Conservation (phyloP, 805 yeast species). For the Yarrowia phangngaensis region DNA sequence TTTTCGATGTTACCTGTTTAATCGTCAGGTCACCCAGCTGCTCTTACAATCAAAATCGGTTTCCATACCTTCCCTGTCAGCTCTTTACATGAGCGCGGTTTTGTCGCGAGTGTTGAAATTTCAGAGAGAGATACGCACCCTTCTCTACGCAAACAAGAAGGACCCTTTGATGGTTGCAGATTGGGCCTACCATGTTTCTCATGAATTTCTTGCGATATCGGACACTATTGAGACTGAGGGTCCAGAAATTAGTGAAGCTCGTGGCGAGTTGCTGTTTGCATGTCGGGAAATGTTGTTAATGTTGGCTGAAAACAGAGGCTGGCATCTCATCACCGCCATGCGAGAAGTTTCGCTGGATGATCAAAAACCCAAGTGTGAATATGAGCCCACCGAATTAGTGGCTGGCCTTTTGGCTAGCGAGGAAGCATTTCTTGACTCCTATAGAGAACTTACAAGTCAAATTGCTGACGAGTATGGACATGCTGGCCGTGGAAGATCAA, state of each 20-base stretch:
- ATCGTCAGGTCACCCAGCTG: slow-evolving; percentile 39
- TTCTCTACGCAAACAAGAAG: slow-evolving; percentile 32
- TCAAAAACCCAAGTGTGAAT: slow-evolving; percentile 25
- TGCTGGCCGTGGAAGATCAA: slow-evolving; percentile 57
- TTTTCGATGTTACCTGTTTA: slow-evolving; percentile 40
- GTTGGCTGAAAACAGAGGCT: slow-evolving; percentile 35
- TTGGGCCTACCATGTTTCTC: slow-evolving; percentile 42
- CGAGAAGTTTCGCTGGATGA: slow-evolving; percentile 34
- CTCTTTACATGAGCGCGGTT: slow-evolving; percentile 34
- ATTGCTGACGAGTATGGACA: slow-evolving; percentile 52
- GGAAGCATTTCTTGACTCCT: slow-evolving; percentile 43
- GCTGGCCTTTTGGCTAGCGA: slow-evolving; percentile 37
- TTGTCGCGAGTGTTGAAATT: slow-evolving; percentile 40
- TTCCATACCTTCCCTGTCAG: slow-evolving; percentile 31
- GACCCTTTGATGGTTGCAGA: slow-evolving; percentile 33
- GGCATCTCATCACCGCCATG: slow-evolving; percentile 36
- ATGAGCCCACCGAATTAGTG: slow-evolving; percentile 32
- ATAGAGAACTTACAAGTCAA: slow-evolving; percentile 52
- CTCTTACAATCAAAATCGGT: slow-evolving; percentile 36
- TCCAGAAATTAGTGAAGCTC: slow-evolving; percentile 40
- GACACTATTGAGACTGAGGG: slow-evolving; percentile 37
- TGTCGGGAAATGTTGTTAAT: slow-evolving; percentile 42
- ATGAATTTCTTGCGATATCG: slow-evolving; percentile 42
- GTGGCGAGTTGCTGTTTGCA: slow-evolving; percentile 44
- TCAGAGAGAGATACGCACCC: slow-evolving; percentile 42